Evolutionary conservation across 1,284 basidiomycete genomes (phyloP).

Genomic region (Sporisorium graminicola): DNA sequence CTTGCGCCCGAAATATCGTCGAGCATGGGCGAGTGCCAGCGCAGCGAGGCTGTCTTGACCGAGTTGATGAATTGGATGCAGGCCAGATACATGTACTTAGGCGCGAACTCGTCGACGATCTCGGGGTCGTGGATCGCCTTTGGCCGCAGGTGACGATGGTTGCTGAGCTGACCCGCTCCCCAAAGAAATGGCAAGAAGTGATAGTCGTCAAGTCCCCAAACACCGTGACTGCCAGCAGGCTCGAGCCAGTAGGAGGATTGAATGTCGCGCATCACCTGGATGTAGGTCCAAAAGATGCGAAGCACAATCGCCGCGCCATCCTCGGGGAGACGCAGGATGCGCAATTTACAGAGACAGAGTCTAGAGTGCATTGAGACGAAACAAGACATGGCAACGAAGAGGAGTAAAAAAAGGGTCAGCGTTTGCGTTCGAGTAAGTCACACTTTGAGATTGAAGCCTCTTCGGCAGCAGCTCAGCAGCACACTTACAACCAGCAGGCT

Average conservation of each 20-base stretch:
- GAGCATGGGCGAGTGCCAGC: constrained; percentile 99
- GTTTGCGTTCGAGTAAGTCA: too few species aligned
- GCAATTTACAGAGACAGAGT: constrained; percentile 83
- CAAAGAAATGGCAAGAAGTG: constrained; percentile 95
- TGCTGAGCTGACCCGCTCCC: constrained; percentile 84
- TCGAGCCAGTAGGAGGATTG: constrained; percentile 98
- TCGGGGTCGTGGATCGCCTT: constrained; percentile 92
- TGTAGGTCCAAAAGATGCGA: constrained; percentile 83
- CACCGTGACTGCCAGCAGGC: constrained; percentile 96
- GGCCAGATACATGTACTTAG: constrained; percentile 96
- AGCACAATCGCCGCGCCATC: constrained; percentile 86
- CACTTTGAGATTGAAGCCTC: neutral
- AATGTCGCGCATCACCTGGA: constrained; percentile 82
- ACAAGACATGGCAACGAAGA: neutral
- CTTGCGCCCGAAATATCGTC: constrained; percentile 98
- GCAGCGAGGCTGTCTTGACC: constrained; percentile 89
- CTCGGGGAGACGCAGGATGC: constrained; percentile 74
- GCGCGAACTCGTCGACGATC: constrained; percentile 90
- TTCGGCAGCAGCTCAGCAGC: neutral
- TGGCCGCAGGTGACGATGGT: constrained; percentile 89
- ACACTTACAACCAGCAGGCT: constrained; percentile 89
- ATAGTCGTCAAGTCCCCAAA: constrained; percentile 98
- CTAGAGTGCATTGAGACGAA: neutral
- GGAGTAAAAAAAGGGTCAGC: neutral
- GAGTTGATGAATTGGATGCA: constrained; percentile 98